A percentile compares a stretch with the other conserved stretches of the same genome.
Conservation (phyloP, 352 stramenopile genomes). For the Plasmopara viticola region DNA sequence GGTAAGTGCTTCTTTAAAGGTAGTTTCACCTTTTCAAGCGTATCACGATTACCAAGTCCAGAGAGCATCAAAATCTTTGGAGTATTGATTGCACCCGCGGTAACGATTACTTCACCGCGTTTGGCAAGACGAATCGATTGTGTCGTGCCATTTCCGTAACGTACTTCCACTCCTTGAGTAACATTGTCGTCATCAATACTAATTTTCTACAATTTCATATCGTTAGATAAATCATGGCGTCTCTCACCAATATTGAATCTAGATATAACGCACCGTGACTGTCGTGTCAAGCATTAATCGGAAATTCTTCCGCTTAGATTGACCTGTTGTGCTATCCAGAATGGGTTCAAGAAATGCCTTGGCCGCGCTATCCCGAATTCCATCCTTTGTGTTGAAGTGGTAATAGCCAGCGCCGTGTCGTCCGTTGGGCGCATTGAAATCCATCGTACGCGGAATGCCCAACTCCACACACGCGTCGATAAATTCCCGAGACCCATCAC, state of each 20-base stretch:
- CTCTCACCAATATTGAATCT: neutral
- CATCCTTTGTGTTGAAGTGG: conserved; percentile 82
- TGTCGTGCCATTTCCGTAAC: conserved; percentile 26
- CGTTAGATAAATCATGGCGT: neutral
- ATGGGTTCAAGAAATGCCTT: conserved; percentile 63
- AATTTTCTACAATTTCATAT: conserved; percentile 32
- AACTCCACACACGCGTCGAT: conserved; percentile 42
- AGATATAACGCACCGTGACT: conserved; percentile 38
- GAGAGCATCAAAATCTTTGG: conserved; percentile 81
- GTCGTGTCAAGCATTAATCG: conserved; percentile 46
- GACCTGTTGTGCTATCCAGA: conserved; percentile 21
- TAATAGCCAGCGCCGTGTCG: conserved; percentile 77
- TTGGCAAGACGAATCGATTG: conserved; percentile 35
- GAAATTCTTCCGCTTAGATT: conserved; percentile 41
- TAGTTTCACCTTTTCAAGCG: conserved; percentile 40
- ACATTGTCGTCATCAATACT: conserved; percentile 36
- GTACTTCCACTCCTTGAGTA: conserved; percentile 39
- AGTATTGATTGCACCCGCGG: conserved; percentile 81
- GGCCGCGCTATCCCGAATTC: conserved; percentile 76
- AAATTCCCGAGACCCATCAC: conserved; percentile 40
- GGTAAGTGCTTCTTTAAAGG: conserved; percentile 58
- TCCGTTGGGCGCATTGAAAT: conserved; percentile 80
- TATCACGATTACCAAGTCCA: conserved; percentile 37
- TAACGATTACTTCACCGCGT: conserved; percentile 59
- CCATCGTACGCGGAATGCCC: conserved; percentile 47